phyloP scores from a whole-genome alignment of 345 rosid genomes.

The Ailanthus altissimus region DNA sequence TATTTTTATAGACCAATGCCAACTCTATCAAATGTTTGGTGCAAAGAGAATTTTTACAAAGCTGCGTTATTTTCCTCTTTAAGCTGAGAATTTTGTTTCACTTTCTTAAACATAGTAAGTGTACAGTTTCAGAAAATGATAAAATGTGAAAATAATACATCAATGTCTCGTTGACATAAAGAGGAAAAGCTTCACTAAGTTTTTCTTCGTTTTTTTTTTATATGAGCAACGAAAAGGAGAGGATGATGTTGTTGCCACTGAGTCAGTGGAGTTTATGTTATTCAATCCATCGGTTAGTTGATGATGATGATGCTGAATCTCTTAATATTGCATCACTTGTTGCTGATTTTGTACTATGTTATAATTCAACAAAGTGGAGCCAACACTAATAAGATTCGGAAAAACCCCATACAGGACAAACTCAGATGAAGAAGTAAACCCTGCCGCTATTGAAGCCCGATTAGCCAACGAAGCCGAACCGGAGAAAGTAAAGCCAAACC shows the following conservation, averaged over 20 bases:
- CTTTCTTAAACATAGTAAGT: not conserved
- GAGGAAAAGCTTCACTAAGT: too few relatives aligned
- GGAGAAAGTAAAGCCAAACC: slow-evolving; percentile 32
- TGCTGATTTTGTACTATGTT: slow-evolving; percentile 35
- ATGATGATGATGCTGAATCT: slow-evolving; percentile 20
- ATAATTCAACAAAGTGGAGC: slow-evolving; percentile 31
- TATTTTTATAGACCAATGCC: not conserved
- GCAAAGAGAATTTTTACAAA: not conserved
- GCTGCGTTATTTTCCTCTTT: not conserved
- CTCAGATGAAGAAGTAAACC: slow-evolving; percentile 16
- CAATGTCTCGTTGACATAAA: not conserved
- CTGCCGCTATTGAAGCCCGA: slow-evolving; percentile 16
- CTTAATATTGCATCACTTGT: slow-evolving; percentile 19
- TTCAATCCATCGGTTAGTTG: not conserved
- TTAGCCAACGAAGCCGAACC: slow-evolving; percentile 12
- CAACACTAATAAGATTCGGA: slow-evolving; percentile 27
- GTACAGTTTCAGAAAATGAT: not conserved
- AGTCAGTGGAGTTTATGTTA: not conserved
- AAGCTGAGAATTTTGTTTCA: not conserved
- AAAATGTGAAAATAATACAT: not conserved
- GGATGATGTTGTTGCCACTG: slow-evolving; percentile 18
- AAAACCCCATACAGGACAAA: slow-evolving; percentile 26
- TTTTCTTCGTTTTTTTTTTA: too few relatives aligned
- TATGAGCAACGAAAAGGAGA: too few relatives aligned
- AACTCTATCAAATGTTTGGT: not conserved